Conservation (phyloP, 768 basidiomycete species). For the Russula emetica region DNA sequence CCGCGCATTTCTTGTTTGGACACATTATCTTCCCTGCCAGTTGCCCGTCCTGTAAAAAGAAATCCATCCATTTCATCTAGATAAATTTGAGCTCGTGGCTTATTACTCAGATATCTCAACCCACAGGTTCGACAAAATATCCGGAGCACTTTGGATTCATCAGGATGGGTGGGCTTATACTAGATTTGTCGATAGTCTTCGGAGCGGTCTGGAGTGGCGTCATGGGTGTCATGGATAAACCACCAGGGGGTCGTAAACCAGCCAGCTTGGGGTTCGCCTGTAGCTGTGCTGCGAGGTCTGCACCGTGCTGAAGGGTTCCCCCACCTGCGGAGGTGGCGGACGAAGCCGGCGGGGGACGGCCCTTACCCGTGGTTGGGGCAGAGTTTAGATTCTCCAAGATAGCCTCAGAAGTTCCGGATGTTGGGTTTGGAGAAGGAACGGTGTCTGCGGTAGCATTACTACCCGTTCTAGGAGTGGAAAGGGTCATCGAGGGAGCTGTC, state of each 20-base stretch:
- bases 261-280: slow-evolving; percentile 47
- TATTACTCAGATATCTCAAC: slow-evolving; percentile 32
- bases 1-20: slow-evolving; percentile 85
- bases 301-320: slow-evolving; percentile 30
- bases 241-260: slow-evolving; percentile 39
- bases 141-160: slow-evolving; percentile 85
- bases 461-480: slow-evolving; percentile 5
- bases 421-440: slow-evolving; percentile 12
- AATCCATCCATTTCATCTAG: slow-evolving; percentile 94
- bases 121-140: slow-evolving; percentile 93
- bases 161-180: slow-evolving; percentile 58
- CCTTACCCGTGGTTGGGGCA: slow-evolving; percentile 4
- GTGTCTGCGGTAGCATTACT: slow-evolving; percentile 1
- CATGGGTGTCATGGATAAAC: slow-evolving; percentile 33
- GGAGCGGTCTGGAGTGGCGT: slow-evolving; percentile 25
- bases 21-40: slow-evolving; percentile 87
- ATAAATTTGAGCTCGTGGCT: background rate
- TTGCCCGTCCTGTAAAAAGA: slow-evolving; percentile 66
- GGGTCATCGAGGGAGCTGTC: background rate
- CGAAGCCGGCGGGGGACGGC: background rate
- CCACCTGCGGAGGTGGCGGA: slow-evolving; percentile 27
- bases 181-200: slow-evolving; percentile 24
- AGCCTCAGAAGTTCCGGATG: slow-evolving; percentile 6
- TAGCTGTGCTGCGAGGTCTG: slow-evolving; percentile 45
- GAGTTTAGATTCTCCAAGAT: slow-evolving; percentile 10